Evolutionary conservation across 2,329 filamentous ascomycete genomes (phyloP).

Genomic region (Scedosporium boydii): DNA sequence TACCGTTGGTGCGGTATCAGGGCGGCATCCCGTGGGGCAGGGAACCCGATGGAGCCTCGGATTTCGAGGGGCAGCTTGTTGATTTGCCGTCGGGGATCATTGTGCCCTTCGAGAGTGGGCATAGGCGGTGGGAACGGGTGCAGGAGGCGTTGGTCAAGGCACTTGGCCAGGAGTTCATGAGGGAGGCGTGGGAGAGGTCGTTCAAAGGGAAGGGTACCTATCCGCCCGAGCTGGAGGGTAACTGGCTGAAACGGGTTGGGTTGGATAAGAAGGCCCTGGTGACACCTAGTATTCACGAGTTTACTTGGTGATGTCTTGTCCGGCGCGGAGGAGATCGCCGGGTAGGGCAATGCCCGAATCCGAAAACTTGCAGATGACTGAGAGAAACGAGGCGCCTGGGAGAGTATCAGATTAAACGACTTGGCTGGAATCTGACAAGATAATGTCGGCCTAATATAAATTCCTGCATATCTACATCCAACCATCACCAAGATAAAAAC

Average conservation of each 20-base stretch:
- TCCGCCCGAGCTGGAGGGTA: not conserved
- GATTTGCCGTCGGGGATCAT: conserved; percentile 12
- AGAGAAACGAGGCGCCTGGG: too few species aligned
- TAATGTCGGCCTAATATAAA: too few species aligned
- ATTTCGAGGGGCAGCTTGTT: conserved; percentile 11
- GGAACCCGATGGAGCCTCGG: conserved; percentile 16
- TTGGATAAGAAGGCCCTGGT: not conserved
- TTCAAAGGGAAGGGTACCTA: not conserved
- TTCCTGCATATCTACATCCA: too few species aligned
- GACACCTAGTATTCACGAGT: not conserved
- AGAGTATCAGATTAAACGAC: too few species aligned
- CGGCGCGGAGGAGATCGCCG: not conserved
- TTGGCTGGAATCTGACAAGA: too few species aligned
- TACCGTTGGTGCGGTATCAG: conserved; percentile 16
- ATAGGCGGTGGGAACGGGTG: not conserved
- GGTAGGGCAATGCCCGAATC: too few species aligned
- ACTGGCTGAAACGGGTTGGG: not conserved
- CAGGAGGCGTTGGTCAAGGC: not conserved
- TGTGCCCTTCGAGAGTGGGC: not conserved
- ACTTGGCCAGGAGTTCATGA: not conserved
- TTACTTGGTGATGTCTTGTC: not conserved
- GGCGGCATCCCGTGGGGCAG: conserved; percentile 17
- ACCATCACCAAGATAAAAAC: too few species aligned
- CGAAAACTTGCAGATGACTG: too few species aligned
- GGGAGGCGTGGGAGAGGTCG: not conserved